Evolutionary conservation across 2,329 filamentous ascomycete genomes (phyloP), one percentile per base, ranked within the genome.

Genomic region (Myrmaecium sp.): DNA sequence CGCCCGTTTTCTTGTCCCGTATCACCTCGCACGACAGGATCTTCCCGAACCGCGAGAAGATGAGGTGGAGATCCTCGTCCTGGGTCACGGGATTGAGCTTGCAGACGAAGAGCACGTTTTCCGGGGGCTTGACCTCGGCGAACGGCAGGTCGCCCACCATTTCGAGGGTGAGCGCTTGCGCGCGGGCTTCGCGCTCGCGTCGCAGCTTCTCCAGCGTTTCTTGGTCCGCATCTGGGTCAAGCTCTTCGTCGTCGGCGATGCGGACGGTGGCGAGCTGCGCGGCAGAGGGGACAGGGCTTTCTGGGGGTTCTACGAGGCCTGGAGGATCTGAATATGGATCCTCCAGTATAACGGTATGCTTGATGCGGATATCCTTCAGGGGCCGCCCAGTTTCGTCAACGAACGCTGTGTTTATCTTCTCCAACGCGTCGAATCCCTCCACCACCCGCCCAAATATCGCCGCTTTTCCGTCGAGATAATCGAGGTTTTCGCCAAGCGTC

Each of bases 71-170:
- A 47, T 98, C 89, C 43, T 92, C 78, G 44, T 94, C 86, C 44
- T 81, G 78, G 6, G 89, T 98, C 24, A 98, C 83, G 0, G 89
- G 89, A 42, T 98, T 98, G 22, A 98, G 64, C 51, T 98, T 98
- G 74, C 89, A 98, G 22, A 98, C 84, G 47, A 98, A 98, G 2
- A 98, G 64, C 9, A 98, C 74, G 50, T 98, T 95, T 56, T 98
- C 89, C 0, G 89, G 89, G 4, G 89, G 89, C 42, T 86, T 91
- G 40, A 98, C 84, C 54, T 98, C 89, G 32, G 89, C 89, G 51
- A 94, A 98, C 4, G 89, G 89, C 31, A 98, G 60, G 49, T 98
- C 89, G 22, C 89, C 89, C 54, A 98, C 89, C 74, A 98, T 91
- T 57, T 98, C 89, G 25, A 98, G 64, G 2, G 86, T 95, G 42